Percentiles rank a stretch among this genome's conserved stretches.
phyloP scores from a whole-genome alignment of 257 asterid genomes.

The Solanum megistacrolobum region DNA sequence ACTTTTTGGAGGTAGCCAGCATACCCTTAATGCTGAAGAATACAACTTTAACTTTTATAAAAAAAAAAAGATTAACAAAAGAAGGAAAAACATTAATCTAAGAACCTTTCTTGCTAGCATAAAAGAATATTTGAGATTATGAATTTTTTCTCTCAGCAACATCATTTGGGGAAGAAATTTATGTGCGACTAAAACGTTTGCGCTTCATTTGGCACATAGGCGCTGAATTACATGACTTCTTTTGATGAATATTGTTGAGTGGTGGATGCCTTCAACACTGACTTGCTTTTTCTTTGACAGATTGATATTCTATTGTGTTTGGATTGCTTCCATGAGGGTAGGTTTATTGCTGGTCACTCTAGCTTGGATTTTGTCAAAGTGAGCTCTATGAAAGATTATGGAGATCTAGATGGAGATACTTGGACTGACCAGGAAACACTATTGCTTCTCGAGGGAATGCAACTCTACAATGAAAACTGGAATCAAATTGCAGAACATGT shows the following conservation, averaged over 20 bases:
- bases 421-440: slow-evolving; percentile 94
- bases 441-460: slow-evolving; percentile 86
- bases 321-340: slow-evolving; percentile 89
- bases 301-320: slow-evolving; percentile 63
- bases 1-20: no score
- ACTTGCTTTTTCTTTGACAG: slow-evolving; percentile 39
- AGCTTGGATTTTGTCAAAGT: slow-evolving; percentile 79
- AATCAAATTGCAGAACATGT: slow-evolving; percentile 80
- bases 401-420: slow-evolving; percentile 67
- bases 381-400: slow-evolving; percentile 50
- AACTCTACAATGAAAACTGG: slow-evolving; percentile 76
- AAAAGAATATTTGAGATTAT: not conserved
- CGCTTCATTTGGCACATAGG: not conserved
- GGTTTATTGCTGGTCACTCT: slow-evolving; percentile 84
- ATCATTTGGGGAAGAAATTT: not conserved
- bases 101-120: not conserved
- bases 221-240: not conserved
- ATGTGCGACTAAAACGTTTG: not conserved
- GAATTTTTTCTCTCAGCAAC: not conserved
- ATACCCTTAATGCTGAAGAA: no score
- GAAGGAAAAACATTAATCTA: not conserved
- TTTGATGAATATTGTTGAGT: not conserved
- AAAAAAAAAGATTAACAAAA: not conserved
- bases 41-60: no score
- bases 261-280: slow-evolving; percentile 7